A percentile compares a stretch with the other conserved stretches of the same genome.
These are phyloP conservation scores for Paraglomus brasilianum DNA, from an alignment of 192 early-diverging fungal genomes.

Conservation along the genomic window DNA sequence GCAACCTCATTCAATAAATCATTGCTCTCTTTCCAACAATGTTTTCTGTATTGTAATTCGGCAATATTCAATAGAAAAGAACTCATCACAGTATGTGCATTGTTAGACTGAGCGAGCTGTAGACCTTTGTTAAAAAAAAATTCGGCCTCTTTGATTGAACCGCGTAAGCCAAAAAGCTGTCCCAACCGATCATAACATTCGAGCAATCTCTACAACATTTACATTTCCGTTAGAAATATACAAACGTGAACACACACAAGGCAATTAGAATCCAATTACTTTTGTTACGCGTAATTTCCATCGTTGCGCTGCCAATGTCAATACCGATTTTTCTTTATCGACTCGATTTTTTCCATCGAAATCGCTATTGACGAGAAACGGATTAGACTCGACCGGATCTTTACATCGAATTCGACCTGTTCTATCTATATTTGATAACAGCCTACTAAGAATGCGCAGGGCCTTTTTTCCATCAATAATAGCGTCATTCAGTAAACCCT, in stretches of 20 bases:
- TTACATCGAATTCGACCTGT: background rate
- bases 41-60: conserved; percentile 52
- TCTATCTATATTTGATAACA: conserved; percentile 35
- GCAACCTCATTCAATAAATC: conserved; percentile 37
- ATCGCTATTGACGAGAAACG: conserved; percentile 21
- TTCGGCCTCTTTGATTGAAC: conserved; percentile 59
- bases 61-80: conserved; percentile 49
- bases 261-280: conserved; percentile 24
- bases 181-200: conserved; percentile 52
- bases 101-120: conserved; percentile 47
- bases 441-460: conserved; percentile 36
- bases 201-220: conserved; percentile 34
- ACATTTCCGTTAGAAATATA: background rate
- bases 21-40: conserved; percentile 46
- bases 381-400: conserved; percentile 16
- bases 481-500: conserved; percentile 44
- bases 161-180: conserved; percentile 51
- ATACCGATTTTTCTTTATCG: background rate
- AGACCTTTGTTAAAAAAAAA: conserved; percentile 62
- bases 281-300: conserved; percentile 37
- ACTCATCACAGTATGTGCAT: conserved; percentile 40
- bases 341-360: background rate
- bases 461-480: conserved; percentile 39
- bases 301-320: conserved; percentile 32
- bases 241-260: background rate